Percentiles rank a stretch among this genome's conserved stretches.
These are phyloP conservation scores for Boletus subcaerulescens DNA, from an alignment of 768 basidiomycete species.

Conservation along the genomic window DNA sequence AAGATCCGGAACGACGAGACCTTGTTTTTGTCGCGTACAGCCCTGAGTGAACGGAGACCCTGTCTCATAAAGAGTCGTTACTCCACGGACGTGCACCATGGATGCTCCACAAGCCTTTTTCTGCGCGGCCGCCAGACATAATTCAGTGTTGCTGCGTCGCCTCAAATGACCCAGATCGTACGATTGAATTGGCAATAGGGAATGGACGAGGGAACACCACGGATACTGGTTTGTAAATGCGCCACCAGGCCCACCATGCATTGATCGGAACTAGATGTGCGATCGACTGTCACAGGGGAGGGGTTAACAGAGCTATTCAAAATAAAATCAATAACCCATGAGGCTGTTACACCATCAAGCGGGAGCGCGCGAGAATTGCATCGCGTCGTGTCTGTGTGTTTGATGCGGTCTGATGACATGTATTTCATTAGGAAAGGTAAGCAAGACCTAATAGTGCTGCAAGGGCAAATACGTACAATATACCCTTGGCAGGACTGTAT, in stretches of 20 bases:
- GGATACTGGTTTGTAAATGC: slow-evolving; percentile 16
- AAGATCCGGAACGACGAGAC: not conserved
- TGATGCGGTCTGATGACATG: slow-evolving; percentile 16
- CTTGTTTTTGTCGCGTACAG: not conserved
- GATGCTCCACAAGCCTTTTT: slow-evolving; percentile 18
- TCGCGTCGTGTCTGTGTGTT: slow-evolving; percentile 9
- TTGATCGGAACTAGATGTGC: slow-evolving; percentile 26
- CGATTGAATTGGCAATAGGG: slow-evolving; percentile 23
- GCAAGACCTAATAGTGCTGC: slow-evolving; percentile 20
- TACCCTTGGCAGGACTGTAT: slow-evolving; percentile 11
- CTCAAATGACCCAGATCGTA: slow-evolving; percentile 14
- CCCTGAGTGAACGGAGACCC: slow-evolving; percentile 17
- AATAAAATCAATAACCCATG: slow-evolving; percentile 13
- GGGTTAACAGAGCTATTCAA: not conserved
- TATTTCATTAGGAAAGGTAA: slow-evolving; percentile 9
- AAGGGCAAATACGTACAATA: slow-evolving; percentile 27
- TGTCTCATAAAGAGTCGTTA: slow-evolving; percentile 8
- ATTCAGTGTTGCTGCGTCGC: slow-evolving; percentile 17
- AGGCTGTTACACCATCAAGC: slow-evolving; percentile 18
- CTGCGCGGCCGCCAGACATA: slow-evolving; percentile 8
- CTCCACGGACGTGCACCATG: slow-evolving; percentile 22
- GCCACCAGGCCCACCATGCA: slow-evolving; percentile 22
- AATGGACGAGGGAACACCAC: slow-evolving; percentile 24
- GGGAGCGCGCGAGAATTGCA: slow-evolving; percentile 7
- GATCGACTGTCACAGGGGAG: slow-evolving; percentile 17